These are phyloP conservation scores for grape (Vitis vinifera) DNA, from an alignment of 164 flowering plant species.

Conservation along the genomic window DNA sequence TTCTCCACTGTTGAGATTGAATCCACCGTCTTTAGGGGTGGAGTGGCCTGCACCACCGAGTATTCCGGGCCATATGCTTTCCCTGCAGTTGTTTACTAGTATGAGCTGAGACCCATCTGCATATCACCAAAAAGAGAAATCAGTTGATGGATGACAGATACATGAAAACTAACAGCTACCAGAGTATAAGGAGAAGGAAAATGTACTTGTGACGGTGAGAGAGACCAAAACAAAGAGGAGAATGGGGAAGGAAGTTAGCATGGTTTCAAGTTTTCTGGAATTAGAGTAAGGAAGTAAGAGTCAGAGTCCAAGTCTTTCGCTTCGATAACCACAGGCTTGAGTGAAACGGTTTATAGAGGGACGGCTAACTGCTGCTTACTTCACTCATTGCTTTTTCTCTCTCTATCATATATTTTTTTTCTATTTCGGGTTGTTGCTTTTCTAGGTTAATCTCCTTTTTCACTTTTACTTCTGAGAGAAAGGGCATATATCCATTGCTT, in stretches of 20 bases:
- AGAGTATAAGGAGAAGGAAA: not conserved
- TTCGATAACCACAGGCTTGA: slow-evolving; percentile 2
- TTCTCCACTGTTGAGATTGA: slow-evolving; percentile 54
- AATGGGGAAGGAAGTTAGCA: slow-evolving; percentile 23
- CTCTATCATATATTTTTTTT: not conserved
- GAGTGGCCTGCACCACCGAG: slow-evolving; percentile 74
- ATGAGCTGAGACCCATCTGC: slow-evolving; percentile 71
- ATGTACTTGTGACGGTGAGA: slow-evolving; percentile 28
- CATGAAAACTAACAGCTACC: not conserved
- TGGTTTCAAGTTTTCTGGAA: slow-evolving; percentile 11
- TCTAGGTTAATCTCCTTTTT: not conserved
- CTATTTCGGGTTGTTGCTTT: not conserved
- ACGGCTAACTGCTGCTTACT: not conserved
- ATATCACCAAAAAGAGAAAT: not conserved
- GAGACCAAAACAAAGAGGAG: slow-evolving; percentile 20
- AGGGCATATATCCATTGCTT: slow-evolving; percentile 50
- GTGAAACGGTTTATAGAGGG: not conserved
- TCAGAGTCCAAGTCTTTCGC: not conserved
- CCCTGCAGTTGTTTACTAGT: slow-evolving; percentile 61
- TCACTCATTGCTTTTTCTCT: slow-evolving; percentile 9
- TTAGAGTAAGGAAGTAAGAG: not conserved
- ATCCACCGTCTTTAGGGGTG: slow-evolving; percentile 68
- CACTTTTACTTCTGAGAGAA: slow-evolving; percentile 19
- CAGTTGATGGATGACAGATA: not conserved
- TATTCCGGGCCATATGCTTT: slow-evolving; percentile 69